A percentile compares a stretch with the other conserved stretches of the same genome.
These are phyloP conservation scores for Aureobasidium pullulans DNA, from an alignment of 2,329 filamentous ascomycete genomes.

Conservation along the genomic window DNA sequence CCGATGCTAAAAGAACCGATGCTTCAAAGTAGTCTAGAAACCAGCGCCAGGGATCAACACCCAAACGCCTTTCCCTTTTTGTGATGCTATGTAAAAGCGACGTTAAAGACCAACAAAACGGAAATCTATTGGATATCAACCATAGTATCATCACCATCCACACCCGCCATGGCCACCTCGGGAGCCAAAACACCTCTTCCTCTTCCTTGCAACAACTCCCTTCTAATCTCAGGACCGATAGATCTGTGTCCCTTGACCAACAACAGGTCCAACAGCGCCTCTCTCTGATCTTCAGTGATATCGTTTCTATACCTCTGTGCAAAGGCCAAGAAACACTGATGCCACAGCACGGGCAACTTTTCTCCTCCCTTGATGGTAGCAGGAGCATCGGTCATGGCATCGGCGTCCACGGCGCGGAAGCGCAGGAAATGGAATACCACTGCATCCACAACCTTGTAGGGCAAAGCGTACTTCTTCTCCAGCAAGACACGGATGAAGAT, in stretches of 20 bases:
- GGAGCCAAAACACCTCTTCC: slow-evolving; percentile 70
- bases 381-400: slow-evolving; percentile 45
- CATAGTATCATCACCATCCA: slow-evolving; percentile 84
- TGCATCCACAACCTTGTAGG: slow-evolving; percentile 88
- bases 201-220: slow-evolving; percentile 80
- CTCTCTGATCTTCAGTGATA: slow-evolving; percentile 89
- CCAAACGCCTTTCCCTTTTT: not conserved
- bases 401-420: slow-evolving; percentile 59
- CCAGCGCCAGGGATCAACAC: no score
- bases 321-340: slow-evolving; percentile 87
- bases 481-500: slow-evolving; percentile 89
- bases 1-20: no score
- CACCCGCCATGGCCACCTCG: slow-evolving; percentile 40
- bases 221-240: slow-evolving; percentile 84
- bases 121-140: slow-evolving; percentile 36
- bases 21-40: no score
- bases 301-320: slow-evolving; percentile 93
- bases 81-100: not conserved
- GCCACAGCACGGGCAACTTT: slow-evolving; percentile 83
- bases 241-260: slow-evolving; percentile 75
- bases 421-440: slow-evolving; percentile 95
- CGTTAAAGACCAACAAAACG: slow-evolving; percentile 3
- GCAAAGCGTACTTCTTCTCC: slow-evolving; percentile 94
- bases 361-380: slow-evolving; percentile 34
- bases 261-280: slow-evolving; percentile 81